Evolutionary conservation across 257 asterid species (phyloP), one percentile per base, ranked within the genome.

Genomic region (Solanum rostratum): DNA sequence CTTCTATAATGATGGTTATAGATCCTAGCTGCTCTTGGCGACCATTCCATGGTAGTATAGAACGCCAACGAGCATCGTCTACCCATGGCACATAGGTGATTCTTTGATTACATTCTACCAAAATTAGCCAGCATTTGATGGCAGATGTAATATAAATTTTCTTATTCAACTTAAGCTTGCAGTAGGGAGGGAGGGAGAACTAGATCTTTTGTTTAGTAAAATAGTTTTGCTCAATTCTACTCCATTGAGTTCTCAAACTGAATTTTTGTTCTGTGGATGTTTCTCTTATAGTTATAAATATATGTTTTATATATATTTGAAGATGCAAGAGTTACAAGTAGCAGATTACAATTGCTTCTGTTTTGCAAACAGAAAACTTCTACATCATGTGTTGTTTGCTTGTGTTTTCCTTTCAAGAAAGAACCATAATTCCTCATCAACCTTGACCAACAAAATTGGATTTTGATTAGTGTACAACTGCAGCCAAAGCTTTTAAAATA

Each of bases 111-210:
- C 63, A 83, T 83, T 65, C 54, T 50, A 5, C 65, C 82, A 78
- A 50, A 78, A 52, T 63, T 30, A 16, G 68, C 55, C 81, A 68
- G 69, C 81, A 83, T 83, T 83, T 46, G 85, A 83, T 83, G 85
- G 85, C 69, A 83, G 79, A 68, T 83, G 85, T 83, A 83, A 55
- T 30, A 83, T 83, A 83, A 29, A 50, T 53, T 83, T 83, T 54
- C 16, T 30, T n/a, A 50, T 68, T 68, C 20, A 68, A 66, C 81
- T 83, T 29, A 12, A 57, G 62, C 49, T 55, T 74, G 52, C 68
- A 22, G 60, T 18, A 12, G 39, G 39, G 39, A 33, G 43, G 43
- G 29, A 41, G 15, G 24, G 41, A 59, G 24, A 30, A 66, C 20
- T 45, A 50, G 79, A 15, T 30, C 37, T 68, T 68, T 62, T 69